These are phyloP conservation scores for Chlorella ohadii DNA, from an alignment of 139 green algal genomes.

Conservation along the genomic window DNA sequence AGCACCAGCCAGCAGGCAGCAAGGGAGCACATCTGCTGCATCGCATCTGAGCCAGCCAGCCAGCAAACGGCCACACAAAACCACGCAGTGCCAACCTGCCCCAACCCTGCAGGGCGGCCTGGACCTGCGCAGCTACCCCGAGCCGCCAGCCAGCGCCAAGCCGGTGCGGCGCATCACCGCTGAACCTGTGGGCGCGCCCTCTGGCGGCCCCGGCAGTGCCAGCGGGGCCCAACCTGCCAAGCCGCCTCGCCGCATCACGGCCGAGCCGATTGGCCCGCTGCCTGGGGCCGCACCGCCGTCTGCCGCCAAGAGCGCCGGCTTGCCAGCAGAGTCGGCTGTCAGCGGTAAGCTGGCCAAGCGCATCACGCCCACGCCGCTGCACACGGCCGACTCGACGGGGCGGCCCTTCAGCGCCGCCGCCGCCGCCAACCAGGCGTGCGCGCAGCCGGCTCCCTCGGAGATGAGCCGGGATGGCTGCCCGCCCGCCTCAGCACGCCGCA, in stretches of 20 bases:
- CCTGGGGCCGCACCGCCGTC: neutral
- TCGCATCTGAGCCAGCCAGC: too few relatives aligned
- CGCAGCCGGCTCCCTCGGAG: slow-evolving; percentile 3
- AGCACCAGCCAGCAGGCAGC: too few relatives aligned
- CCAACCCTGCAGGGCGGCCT: neutral
- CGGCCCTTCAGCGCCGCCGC: slow-evolving; percentile 9
- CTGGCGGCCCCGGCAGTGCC: neutral
- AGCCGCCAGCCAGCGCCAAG: neutral
- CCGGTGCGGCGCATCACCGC: neutral
- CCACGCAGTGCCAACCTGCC: neutral
- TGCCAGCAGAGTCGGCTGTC: neutral
- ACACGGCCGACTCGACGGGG: neutral
- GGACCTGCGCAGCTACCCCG: neutral
- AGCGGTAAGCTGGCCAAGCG: slow-evolving; percentile 19
- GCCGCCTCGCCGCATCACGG: neutral
- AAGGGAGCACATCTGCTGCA: neutral
- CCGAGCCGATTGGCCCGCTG: slow-evolving; percentile 1
- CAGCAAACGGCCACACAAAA: too few relatives aligned
- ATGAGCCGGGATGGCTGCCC: neutral
- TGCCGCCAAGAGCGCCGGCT: slow-evolving; percentile 24
- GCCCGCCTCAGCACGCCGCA: slow-evolving; percentile 13
- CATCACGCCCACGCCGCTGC: slow-evolving; percentile 39
- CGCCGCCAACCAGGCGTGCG: neutral
- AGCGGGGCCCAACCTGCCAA: neutral
- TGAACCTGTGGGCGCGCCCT: neutral